Evolutionary conservation across 176 grass and related monocot species (phyloP), one percentile per base, ranked within the genome.

Genomic region (Areca catechu): DNA sequence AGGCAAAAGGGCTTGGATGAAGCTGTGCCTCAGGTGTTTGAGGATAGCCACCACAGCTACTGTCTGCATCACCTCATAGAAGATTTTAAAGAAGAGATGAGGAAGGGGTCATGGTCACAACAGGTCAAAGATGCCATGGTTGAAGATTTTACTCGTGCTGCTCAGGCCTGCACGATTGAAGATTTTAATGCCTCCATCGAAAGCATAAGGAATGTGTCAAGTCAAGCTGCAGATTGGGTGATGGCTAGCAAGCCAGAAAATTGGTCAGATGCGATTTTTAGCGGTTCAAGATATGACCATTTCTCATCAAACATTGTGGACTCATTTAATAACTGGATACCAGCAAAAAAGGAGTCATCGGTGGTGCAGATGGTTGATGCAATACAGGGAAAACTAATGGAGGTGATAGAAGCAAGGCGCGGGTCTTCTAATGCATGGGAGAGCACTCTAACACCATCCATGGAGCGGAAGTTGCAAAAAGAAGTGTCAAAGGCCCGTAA

Each of bases 191-290:
- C 65, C 15, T 88, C 92, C 19, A 84, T 91, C 70, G 83, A 97
- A 49, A 85, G 72, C 76, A 91, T 97, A 74, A 90, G 86, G 43
- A 96, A 77, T 57, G 69, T 88, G 76, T 96, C 92, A 47, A 57
- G 70, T 60, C 86, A 96, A 78, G 86, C 83, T 68, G 92, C 83
- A 50, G 86, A 96, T 1, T 90, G 92, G 92, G 71, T 90, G 71
- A 79, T 96, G 71, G 77, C 80, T 65, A 90, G 83, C 58, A 96
- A 90, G 58, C 92, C 92, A 29, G 92, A 90, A 58, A 79, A 90
- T 65, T 96, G 92, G 92, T 96, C 92, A 23, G 92, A 97, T 69
- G 80, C 86, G 48, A 74, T 97, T 76, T 97, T 97, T 71, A 78
- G 61, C 56, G 92, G 92, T 15, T 89, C 77, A 19, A 74, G 92